phyloP scores from a whole-genome alignment of 2,329 filamentous ascomycete species.

The Juglanconis juglandina region DNA sequence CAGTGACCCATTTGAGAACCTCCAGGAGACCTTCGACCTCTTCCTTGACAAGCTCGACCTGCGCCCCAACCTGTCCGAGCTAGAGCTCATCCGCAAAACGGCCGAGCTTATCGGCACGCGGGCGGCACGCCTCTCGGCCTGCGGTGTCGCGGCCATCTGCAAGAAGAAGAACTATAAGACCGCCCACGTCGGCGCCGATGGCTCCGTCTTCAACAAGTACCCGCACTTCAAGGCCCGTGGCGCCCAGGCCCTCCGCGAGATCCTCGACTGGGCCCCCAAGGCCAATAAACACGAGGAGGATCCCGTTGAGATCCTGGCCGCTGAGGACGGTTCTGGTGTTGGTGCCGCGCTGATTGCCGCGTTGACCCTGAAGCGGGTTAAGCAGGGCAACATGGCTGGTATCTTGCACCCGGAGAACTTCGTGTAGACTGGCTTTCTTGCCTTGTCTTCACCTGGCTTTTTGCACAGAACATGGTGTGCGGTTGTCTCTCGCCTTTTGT shows the following conservation, averaged over 20 bases:
- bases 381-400: conserved; percentile 60
- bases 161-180: conserved; percentile 88
- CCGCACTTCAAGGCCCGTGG: conserved; percentile 95
- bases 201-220: conserved; percentile 98
- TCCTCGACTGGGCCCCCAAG: conserved; percentile 87
- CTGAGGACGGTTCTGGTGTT: conserved; percentile 96
- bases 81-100: conserved; percentile 83
- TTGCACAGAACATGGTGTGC: neutral
- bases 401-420: conserved; percentile 65
- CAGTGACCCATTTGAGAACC: conserved; percentile 90
- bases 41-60: conserved; percentile 76
- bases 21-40: conserved; percentile 81
- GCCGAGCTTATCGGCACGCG: conserved; percentile 94
- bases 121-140: conserved; percentile 86
- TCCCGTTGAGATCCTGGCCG: conserved; percentile 80
- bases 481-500: neutral
- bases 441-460: neutral
- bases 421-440: conserved; percentile 27
- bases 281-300: conserved; percentile 69
- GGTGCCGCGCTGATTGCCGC: conserved; percentile 90
- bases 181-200: conserved; percentile 94
- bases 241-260: conserved; percentile 85
- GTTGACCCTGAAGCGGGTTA: conserved; percentile 61
- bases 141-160: conserved; percentile 92
- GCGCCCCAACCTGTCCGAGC: conserved; percentile 68